Percentiles rank a stretch among this genome's conserved stretches.
Evolutionary conservation across 2,329 filamentous ascomycete genomes (phyloP).

Genomic region (Trichoderma afroharzianum): DNA sequence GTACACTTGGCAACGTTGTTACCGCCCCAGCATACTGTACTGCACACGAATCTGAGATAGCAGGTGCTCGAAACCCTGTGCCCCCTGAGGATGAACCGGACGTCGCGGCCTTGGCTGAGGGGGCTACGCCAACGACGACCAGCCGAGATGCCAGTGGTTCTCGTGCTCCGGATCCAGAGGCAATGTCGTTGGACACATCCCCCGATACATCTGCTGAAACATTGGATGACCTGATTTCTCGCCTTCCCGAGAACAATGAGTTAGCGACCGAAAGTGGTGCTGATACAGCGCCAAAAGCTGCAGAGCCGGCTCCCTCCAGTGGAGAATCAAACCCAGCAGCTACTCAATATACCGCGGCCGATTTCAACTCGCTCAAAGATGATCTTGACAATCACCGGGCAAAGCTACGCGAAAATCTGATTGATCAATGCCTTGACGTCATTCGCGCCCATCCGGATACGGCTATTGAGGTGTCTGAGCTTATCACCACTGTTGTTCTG

Average conservation of each 20-base stretch:
- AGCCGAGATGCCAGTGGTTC: conserved; percentile 27
- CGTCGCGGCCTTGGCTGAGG: conserved; percentile 30
- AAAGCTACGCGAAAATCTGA: conserved; percentile 70
- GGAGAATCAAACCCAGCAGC: conserved; percentile 17
- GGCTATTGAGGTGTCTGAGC: conserved; percentile 85
- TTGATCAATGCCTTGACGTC: conserved; percentile 87
- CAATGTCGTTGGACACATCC: conserved; percentile 37
- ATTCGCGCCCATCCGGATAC: conserved; percentile 83
- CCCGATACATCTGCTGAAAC: conserved; percentile 29
- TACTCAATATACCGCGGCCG: conserved; percentile 19
- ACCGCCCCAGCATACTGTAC: conserved; percentile 72
- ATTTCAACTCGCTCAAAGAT: conserved; percentile 53
- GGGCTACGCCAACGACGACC: conserved; percentile 18
- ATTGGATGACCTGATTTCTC: conserved; percentile 29
- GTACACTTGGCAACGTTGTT: conserved; percentile 64
- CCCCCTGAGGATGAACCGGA: conserved; percentile 54
- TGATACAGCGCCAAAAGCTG: conserved; percentile 19
- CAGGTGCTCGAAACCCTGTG: conserved; percentile 63
- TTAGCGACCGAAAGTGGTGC: conserved; percentile 23
- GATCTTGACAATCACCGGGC: conserved; percentile 74
- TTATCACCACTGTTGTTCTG: conserved; percentile 71
- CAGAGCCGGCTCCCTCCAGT: conserved; percentile 14
- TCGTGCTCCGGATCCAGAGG: conserved; percentile 31
- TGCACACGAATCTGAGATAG: conserved; percentile 54
- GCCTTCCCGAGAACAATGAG: conserved; percentile 22